Percentiles rank a stretch among this genome's conserved stretches.
Evolutionary conservation across 192 early-diverging fungal genomes (phyloP).

Genomic region (Chytriomyces sp.): DNA sequence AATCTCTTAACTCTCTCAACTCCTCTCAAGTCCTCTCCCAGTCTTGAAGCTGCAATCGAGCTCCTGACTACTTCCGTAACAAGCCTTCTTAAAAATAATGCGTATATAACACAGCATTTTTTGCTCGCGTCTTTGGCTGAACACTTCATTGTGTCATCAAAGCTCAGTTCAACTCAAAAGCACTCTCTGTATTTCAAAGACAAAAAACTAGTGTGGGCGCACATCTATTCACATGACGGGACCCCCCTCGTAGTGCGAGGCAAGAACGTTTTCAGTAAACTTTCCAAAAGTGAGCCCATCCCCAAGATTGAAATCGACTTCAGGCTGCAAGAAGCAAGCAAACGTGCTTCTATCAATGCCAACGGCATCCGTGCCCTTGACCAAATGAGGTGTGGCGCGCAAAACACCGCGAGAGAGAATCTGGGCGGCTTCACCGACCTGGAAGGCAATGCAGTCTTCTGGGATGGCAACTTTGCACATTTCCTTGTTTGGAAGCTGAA

Average conservation of each 20-base stretch:
- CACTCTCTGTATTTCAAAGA: no score
- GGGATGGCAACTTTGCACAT: conserved; percentile 63
- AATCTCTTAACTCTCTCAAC: no score
- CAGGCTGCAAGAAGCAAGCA: conserved; percentile 76
- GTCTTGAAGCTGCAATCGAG: no score
- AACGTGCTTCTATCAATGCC: conserved; percentile 68
- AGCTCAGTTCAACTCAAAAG: no score
- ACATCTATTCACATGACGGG: not conserved
- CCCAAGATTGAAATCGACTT: conserved; percentile 49
- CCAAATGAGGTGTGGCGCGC: conserved; percentile 71
- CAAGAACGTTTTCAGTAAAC: conserved; percentile 54
- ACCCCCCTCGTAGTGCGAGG: conserved; percentile 34
- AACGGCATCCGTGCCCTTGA: conserved; percentile 57
- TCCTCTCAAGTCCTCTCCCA: no score
- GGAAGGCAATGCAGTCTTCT: conserved; percentile 66
- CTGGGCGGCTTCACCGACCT: conserved; percentile 66
- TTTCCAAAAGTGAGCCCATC: conserved; percentile 52
- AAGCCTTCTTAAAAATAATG: no score
- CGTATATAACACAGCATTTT: no score
- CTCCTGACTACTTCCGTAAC: no score
- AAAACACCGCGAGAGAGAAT: conserved; percentile 55
- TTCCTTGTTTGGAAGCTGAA: conserved; percentile 55
- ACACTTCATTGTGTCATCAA: no score
- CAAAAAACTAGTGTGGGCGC: no score
- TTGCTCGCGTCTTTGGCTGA: no score